phyloP scores from a whole-genome alignment of 2,329 filamentous ascomycete genomes.

The Gyromitra esculenta region DNA sequence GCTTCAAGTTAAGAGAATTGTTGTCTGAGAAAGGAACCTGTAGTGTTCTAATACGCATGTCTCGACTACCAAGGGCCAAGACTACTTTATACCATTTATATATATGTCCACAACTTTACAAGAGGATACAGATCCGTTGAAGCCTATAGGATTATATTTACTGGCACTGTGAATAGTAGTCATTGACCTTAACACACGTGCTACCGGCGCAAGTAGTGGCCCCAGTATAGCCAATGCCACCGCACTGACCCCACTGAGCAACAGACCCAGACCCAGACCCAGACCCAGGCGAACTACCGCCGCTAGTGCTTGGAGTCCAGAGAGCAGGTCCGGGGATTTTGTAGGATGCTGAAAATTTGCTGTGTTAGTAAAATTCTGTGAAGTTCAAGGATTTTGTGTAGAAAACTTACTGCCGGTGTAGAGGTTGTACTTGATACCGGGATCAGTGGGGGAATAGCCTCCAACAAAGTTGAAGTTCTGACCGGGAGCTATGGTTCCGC shows the following conservation, averaged over 20 bases:
- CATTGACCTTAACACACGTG: slow-evolving; percentile 60
- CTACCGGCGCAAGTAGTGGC: neutral
- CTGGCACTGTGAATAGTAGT: slow-evolving; percentile 61
- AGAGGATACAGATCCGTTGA: neutral
- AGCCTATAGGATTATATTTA: neutral
- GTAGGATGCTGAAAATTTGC: slow-evolving; percentile 52
- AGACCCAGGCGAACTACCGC: neutral
- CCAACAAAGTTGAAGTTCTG: slow-evolving; percentile 64
- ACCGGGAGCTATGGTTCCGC: slow-evolving; percentile 59
- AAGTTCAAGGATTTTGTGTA: neutral
- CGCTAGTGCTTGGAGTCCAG: slow-evolving; percentile 36
- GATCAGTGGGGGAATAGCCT: slow-evolving; percentile 60
- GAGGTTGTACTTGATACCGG: slow-evolving; percentile 60
- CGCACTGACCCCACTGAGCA: slow-evolving; percentile 56
- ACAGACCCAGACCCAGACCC: slow-evolving; percentile 10
- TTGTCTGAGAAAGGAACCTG: too few relatives aligned
- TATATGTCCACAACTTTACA: neutral
- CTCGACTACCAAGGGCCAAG: neutral
- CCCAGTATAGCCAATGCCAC: slow-evolving; percentile 55
- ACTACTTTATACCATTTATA: neutral
- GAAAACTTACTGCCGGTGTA: slow-evolving; percentile 42
- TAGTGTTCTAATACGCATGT: neutral
- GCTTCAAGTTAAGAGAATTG: too few relatives aligned
- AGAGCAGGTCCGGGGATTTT: slow-evolving; percentile 51
- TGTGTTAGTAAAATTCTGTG: neutral